A percentile compares a stretch with the other conserved stretches of the same genome.
Evolutionary conservation across 345 rosid genomes (phyloP).

Genomic region (Melaleuca alternifolia): DNA sequence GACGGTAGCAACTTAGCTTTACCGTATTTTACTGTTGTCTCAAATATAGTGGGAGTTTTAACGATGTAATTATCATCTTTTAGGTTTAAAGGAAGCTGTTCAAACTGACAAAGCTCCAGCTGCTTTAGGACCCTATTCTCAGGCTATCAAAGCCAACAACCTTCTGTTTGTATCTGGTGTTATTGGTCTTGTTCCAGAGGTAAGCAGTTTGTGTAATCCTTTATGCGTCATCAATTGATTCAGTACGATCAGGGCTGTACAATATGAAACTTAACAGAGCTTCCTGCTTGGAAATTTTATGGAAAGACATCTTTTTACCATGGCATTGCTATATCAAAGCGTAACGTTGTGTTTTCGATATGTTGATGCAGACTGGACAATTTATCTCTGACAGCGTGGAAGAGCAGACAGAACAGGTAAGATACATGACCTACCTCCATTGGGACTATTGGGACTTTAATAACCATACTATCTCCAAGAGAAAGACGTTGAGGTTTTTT

Average conservation of each 20-base stretch:
- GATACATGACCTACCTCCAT: neutral
- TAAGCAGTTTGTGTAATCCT: conserved; percentile 3
- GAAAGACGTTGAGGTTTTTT: neutral
- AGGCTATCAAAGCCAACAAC: conserved; percentile 76
- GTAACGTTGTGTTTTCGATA: neutral
- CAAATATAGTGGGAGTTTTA: neutral
- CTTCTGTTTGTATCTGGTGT: conserved; percentile 75
- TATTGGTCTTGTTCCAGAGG: conserved; percentile 87
- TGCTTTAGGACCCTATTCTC: conserved; percentile 88
- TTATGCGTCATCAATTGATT: neutral
- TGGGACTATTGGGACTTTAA: neutral
- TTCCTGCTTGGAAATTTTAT: neutral
- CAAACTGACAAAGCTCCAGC: conserved; percentile 86
- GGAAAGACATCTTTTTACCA: neutral
- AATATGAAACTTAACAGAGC: neutral
- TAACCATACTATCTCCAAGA: neutral
- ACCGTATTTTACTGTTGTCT: neutral
- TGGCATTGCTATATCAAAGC: neutral
- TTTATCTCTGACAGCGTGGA: conserved; percentile 58
- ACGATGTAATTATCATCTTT: neutral
- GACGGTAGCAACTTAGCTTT: neutral
- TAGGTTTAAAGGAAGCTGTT: conserved; percentile 63
- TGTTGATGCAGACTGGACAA: conserved; percentile 53
- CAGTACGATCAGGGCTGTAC: neutral
- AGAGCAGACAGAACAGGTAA: conserved; percentile 88